phyloP scores from a whole-genome alignment of 352 stramenopile genomes.

The Phytophthora sojae region DNA sequence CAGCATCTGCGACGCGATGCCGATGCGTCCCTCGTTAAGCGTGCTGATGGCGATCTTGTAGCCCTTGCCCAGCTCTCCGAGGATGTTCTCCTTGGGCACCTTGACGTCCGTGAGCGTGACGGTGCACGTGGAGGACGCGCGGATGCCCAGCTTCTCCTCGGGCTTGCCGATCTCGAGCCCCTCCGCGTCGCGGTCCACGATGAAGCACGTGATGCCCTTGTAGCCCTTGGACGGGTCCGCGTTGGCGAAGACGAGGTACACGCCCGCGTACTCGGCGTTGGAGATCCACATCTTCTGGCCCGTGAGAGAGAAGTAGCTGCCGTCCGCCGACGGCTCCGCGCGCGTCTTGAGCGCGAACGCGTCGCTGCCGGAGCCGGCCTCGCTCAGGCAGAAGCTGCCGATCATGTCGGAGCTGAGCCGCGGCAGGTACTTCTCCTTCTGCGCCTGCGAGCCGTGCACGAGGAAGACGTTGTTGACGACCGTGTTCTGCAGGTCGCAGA shows the following conservation, averaged over 20 bases:
- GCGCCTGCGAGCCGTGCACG: slow-evolving; percentile 76
- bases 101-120: slow-evolving; percentile 96
- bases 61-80: slow-evolving; percentile 94
- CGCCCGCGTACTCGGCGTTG: slow-evolving; percentile 94
- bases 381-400: slow-evolving; percentile 96
- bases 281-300: slow-evolving; percentile 99
- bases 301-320: slow-evolving; percentile 95
- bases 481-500: slow-evolving; percentile 96
- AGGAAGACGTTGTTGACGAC: slow-evolving; percentile 97
- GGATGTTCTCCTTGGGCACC: slow-evolving; percentile 93
- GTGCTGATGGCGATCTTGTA: slow-evolving; percentile 99
- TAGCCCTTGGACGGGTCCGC: slow-evolving; percentile 92
- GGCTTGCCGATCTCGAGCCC: slow-evolving; percentile 94
- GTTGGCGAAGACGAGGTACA: slow-evolving; percentile 98
- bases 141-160: slow-evolving; percentile 97
- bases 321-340: slow-evolving; percentile 86
- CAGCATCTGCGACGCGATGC: slow-evolving; percentile 98
- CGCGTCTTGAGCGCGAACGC: slow-evolving; percentile 96
- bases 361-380: slow-evolving; percentile 95
- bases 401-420: slow-evolving; percentile 89
- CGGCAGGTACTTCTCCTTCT: slow-evolving; percentile 91
- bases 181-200: slow-evolving; percentile 94
- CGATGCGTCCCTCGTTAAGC: slow-evolving; percentile 96
- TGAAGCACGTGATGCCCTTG: slow-evolving; percentile 98
- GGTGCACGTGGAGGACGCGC: slow-evolving; percentile 95